phyloP scores from a whole-genome alignment of 2,329 filamentous ascomycete species.

The Macrophomina tecta region DNA sequence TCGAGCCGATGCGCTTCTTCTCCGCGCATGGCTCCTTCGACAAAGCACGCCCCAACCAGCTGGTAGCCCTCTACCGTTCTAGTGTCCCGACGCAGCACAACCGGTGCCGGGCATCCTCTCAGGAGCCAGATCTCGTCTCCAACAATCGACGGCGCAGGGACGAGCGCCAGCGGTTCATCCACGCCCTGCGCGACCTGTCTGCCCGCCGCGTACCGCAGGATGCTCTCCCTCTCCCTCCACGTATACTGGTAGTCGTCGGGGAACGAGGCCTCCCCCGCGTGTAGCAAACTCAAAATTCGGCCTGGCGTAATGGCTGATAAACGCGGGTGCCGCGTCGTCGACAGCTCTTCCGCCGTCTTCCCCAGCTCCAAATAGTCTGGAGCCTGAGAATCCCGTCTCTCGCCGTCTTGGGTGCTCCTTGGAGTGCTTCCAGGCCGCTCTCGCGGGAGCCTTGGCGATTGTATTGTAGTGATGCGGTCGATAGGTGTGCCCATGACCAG shows the following conservation, averaged over 20 bases:
- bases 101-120: not conserved
- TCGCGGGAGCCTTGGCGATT: not conserved
- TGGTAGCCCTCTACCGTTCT: not conserved
- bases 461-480: not conserved
- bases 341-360: not conserved
- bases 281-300: not conserved
- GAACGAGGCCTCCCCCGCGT: not conserved
- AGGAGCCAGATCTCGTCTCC: conserved; percentile 7
- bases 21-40: not conserved
- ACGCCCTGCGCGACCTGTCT: not conserved
- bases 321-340: not conserved
- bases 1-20: not conserved
- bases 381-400: not conserved
- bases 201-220: not conserved
- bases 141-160: not conserved
- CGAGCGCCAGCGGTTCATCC: not conserved
- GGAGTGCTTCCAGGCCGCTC: not conserved
- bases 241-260: conserved; percentile 4
- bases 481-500: not conserved
- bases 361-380: not conserved
- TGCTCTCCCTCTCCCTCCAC: not conserved
- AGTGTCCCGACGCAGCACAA: not conserved
- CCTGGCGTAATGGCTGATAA: not conserved
- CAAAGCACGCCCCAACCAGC: conserved; percentile 1
- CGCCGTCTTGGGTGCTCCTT: not conserved